Conservation (phyloP, 2,329 filamentous ascomycete species). For the Sporothrix pseudoabietina region DNA sequence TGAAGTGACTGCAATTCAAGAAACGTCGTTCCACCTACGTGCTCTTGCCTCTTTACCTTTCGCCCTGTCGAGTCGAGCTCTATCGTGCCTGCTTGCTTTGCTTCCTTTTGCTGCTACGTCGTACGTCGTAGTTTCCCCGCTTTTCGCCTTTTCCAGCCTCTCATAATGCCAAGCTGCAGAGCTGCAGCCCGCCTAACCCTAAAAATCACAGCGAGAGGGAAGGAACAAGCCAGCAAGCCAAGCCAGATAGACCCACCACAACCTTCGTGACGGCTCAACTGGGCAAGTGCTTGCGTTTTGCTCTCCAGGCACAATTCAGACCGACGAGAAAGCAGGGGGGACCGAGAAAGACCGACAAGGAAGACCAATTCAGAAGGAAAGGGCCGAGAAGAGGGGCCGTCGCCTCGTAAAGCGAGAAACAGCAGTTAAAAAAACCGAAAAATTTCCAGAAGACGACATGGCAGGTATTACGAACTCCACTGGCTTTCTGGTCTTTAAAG, state of each 20-base stretch:
- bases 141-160: slow-evolving; percentile 9
- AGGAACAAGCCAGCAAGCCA: neutral
- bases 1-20: neutral
- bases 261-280: neutral
- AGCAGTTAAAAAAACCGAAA: neutral
- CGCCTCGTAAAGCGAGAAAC: neutral
- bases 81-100: neutral
- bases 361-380: neutral
- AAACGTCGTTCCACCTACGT: neutral
- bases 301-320: neutral
- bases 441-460: neutral
- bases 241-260: slow-evolving; percentile 3
- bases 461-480: neutral
- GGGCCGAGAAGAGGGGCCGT: neutral
- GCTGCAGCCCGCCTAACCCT: neutral
- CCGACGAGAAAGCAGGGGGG: neutral
- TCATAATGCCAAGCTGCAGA: slow-evolving; percentile 5
- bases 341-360: neutral
- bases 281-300: slow-evolving; percentile 13
- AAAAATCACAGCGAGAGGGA: neutral
- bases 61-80: neutral
- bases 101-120: neutral
- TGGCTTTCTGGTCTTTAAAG: neutral
- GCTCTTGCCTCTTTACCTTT: neutral
- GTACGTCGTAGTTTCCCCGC: slow-evolving; percentile 12